Evolutionary conservation across 768 basidiomycete genomes (phyloP).

Genomic region (Suillus brevipes): DNA sequence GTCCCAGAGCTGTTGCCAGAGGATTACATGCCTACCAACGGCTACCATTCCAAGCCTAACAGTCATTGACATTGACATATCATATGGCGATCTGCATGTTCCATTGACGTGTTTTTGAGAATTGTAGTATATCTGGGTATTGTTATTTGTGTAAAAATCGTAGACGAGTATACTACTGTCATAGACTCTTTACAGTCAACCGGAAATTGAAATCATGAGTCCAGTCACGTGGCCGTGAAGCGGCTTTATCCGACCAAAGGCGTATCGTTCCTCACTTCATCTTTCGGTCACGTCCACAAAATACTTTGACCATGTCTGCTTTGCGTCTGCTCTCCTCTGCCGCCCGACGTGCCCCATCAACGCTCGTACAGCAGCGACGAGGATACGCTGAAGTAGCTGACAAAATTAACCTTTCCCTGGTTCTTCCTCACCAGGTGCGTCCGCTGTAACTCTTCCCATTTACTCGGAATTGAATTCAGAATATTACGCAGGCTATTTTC

Average conservation of each 20-base stretch:
- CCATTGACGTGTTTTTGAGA: neutral
- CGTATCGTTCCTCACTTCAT: conserved; percentile 1
- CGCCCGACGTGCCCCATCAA: conserved; percentile 57
- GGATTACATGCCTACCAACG: conserved; percentile 47
- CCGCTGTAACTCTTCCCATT: conserved; percentile 7
- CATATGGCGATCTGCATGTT: neutral
- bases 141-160: neutral
- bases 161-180: too few relatives aligned
- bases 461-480: conserved; percentile 17
- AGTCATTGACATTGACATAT: conserved; percentile 26
- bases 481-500: conserved; percentile 73
- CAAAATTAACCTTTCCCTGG: conserved; percentile 91
- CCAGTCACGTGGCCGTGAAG: conserved; percentile 17
- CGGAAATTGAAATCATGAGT: conserved; percentile 15
- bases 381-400: conserved; percentile 91
- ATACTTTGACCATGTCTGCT: conserved; percentile 60
- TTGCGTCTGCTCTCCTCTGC: conserved; percentile 69
- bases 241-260: conserved; percentile 30
- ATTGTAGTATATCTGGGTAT: neutral
- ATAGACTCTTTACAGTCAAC: neutral
- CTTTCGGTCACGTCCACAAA: conserved; percentile 7
- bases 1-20: conserved; percentile 65
- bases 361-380: conserved; percentile 58
- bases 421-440: conserved; percentile 92
- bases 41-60: conserved; percentile 22